A percentile compares a stretch with the other conserved stretches of the same genome.
Evolutionary conservation across 768 basidiomycete genomes (phyloP).

Genomic region (Leccinum incarnatum): DNA sequence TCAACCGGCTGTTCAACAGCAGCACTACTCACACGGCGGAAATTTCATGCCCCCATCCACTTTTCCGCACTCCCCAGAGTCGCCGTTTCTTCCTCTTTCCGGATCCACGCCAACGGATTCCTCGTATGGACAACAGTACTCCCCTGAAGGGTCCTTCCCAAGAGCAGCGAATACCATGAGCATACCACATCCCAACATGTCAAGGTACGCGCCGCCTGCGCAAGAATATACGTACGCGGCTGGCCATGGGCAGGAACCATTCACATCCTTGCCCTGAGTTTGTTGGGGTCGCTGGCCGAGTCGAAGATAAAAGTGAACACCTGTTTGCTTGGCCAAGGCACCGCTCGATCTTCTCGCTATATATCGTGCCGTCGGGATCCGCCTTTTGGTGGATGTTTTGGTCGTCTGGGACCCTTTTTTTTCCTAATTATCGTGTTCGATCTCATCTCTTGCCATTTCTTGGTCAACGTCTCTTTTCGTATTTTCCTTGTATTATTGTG

Average conservation of each 20-base stretch:
- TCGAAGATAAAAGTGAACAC: not conserved
- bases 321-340: not conserved
- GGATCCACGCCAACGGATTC: slow-evolving; percentile 11
- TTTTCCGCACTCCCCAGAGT: slow-evolving; percentile 16
- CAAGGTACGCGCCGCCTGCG: slow-evolving; percentile 17
- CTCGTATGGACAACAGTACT: slow-evolving; percentile 19
- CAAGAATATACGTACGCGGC: slow-evolving; percentile 23
- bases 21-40: slow-evolving; percentile 15
- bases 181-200: slow-evolving; percentile 13
- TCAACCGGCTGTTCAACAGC: slow-evolving; percentile 17
- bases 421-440: slow-evolving; percentile 2
- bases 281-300: not conserved
- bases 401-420: not conserved
- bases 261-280: slow-evolving; percentile 17
- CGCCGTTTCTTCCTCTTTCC: slow-evolving; percentile 15
- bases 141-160: slow-evolving; percentile 19
- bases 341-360: slow-evolving; percentile 1
- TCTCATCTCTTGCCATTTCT: slow-evolving; percentile 16
- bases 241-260: slow-evolving; percentile 25
- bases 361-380: slow-evolving; percentile 2
- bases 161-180: slow-evolving; percentile 12
- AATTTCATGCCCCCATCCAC: slow-evolving; percentile 12
- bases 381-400: slow-evolving; percentile 10
- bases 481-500: slow-evolving; percentile 11
- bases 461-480: slow-evolving; percentile 8